Evolutionary conservation across 495 filamentous ascomycete genomes (phyloP).

Genomic region (Pseudoneurospora amorphoporcata): DNA sequence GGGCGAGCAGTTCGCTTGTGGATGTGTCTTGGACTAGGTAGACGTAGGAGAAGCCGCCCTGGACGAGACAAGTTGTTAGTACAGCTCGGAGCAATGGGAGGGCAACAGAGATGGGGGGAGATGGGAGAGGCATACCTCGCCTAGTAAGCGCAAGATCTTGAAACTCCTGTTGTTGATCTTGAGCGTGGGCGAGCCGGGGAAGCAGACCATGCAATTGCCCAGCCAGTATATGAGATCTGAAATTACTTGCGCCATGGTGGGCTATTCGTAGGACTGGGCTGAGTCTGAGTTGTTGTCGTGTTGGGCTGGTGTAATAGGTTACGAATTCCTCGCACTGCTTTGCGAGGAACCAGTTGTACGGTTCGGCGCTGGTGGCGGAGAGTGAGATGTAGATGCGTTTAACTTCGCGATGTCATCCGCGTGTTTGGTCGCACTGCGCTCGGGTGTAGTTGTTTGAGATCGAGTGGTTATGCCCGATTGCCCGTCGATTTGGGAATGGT

Average conservation of each 20-base stretch:
- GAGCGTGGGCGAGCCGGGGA: slow-evolving; percentile 82
- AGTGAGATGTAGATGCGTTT: neutral
- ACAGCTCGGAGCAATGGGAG: neutral
- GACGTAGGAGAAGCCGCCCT: slow-evolving; percentile 97
- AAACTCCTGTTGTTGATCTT: slow-evolving; percentile 93
- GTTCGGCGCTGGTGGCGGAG: neutral
- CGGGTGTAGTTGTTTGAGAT: neutral
- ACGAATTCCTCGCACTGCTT: neutral
- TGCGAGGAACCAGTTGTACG: neutral
- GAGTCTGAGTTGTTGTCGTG: neutral
- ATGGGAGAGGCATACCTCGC: slow-evolving; percentile 50
- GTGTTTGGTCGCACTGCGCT: neutral
- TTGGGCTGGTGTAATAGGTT: neutral
- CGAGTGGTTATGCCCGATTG: neutral
- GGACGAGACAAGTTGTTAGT: neutral
- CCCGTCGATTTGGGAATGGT: neutral
- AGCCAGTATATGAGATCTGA: slow-evolving; percentile 84
- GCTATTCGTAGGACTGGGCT: neutral
- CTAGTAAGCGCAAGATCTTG: slow-evolving; percentile 86
- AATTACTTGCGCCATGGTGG: slow-evolving; percentile 70
- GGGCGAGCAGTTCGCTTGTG: slow-evolving; percentile 72
- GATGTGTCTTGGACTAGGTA: slow-evolving; percentile 91
- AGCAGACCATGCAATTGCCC: slow-evolving; percentile 89
- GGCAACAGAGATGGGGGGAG: neutral
- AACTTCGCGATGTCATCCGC: neutral